These are phyloP conservation scores for Fusarium poae DNA, from an alignment of 2,329 filamentous ascomycete genomes.

Conservation along the genomic window DNA sequence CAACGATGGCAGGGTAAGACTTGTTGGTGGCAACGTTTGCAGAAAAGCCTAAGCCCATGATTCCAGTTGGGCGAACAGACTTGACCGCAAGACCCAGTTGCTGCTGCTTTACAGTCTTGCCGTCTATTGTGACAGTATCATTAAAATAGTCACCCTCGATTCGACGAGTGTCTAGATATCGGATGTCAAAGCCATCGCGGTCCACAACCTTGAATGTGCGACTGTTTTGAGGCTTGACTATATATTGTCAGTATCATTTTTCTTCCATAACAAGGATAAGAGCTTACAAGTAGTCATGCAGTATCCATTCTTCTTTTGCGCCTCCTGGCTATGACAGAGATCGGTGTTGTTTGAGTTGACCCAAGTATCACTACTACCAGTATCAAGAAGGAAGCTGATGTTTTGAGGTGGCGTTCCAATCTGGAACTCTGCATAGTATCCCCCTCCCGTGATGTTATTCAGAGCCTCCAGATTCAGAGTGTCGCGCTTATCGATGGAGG, in stretches of 20 bases:
- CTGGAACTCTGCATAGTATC: constrained; percentile 69
- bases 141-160: constrained; percentile 69
- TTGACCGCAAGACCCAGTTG: constrained; percentile 67
- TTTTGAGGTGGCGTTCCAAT: constrained; percentile 70
- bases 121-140: constrained; percentile 67
- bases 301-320: constrained; percentile 55
- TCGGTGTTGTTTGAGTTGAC: constrained; percentile 68
- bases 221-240: constrained; percentile 60
- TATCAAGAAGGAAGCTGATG: constrained; percentile 69
- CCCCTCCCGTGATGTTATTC: constrained; percentile 68
- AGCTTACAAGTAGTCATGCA: constrained; percentile 56
- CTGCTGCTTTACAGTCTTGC: constrained; percentile 61
- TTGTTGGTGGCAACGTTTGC: constrained; percentile 60
- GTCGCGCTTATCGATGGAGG: constrained; percentile 46
- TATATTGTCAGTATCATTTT: constrained; percentile 7
- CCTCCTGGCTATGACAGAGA: constrained; percentile 64
- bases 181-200: constrained; percentile 66
- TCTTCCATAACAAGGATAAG: not conserved
- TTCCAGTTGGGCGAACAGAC: constrained; percentile 65
- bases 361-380: constrained; percentile 74
- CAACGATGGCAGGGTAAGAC: constrained; percentile 71
- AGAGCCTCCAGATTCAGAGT: constrained; percentile 54
- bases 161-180: constrained; percentile 69
- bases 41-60: constrained; percentile 71
- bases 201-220: constrained; percentile 62